phyloP scores from a whole-genome alignment of 2,329 filamentous ascomycete species.

The Nothophaeocryptopus gaeumannii region DNA sequence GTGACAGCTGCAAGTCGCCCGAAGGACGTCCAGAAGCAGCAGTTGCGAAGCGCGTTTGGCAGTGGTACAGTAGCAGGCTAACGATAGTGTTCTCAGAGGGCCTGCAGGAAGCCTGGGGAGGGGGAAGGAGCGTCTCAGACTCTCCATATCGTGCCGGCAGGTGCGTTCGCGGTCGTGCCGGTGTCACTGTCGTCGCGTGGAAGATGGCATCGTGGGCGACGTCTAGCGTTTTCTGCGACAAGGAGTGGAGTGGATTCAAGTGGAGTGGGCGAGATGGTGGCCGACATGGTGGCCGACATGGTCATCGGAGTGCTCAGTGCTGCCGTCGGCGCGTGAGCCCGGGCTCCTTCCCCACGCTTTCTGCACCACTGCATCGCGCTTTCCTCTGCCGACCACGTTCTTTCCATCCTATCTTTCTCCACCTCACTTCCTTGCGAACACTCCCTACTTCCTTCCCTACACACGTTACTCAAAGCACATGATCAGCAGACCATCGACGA shows the following conservation, averaged over 20 bases:
- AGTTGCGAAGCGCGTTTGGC: too few species aligned
- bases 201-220: too few species aligned
- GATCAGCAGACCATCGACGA: constrained; percentile 8
- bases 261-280: too few species aligned
- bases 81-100: background rate
- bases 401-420: background rate
- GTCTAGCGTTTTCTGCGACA: too few species aligned
- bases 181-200: background rate
- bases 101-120: background rate
- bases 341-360: too few species aligned
- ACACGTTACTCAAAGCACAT: constrained; percentile 2
- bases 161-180: background rate
- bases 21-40: background rate
- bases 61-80: too few species aligned
- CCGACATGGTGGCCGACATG: too few species aligned
- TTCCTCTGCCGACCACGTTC: background rate
- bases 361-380: background rate
- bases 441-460: background rate
- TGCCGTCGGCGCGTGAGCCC: too few species aligned
- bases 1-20: constrained; percentile 20
- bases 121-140: background rate
- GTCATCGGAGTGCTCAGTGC: too few species aligned
- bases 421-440: background rate
- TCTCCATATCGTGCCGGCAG: background rate
- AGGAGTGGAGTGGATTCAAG: too few species aligned